Conservation (phyloP, 768 basidiomycete genomes). For the Trametes sanguinea region DNA sequence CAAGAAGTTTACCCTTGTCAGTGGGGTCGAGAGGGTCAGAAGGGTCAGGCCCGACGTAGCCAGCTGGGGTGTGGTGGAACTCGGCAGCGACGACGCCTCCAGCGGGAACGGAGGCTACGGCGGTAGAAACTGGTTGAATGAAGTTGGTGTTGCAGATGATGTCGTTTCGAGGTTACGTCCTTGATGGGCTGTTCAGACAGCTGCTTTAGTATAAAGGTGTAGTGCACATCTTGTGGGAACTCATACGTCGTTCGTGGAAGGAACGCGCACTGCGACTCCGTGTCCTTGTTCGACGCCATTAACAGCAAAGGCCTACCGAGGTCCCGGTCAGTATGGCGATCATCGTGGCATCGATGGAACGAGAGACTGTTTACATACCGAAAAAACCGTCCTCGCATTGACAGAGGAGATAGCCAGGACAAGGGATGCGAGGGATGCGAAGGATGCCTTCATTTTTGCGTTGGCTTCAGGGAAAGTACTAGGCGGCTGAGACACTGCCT, state of each 20-base stretch:
- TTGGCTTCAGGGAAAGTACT: not conserved
- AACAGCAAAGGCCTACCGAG: conserved; percentile 45
- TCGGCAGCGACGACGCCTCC: conserved; percentile 54
- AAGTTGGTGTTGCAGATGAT: conserved; percentile 63
- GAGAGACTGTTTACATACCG: conserved; percentile 9
- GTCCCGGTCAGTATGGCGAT: not conserved
- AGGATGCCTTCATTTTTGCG: conserved; percentile 21
- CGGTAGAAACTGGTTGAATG: conserved; percentile 45
- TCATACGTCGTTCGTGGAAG: conserved; percentile 48
- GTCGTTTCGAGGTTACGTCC: conserved; percentile 55
- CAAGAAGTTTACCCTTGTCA: conserved; percentile 48
- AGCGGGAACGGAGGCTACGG: conserved; percentile 51
- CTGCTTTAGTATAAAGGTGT: too few relatives aligned
- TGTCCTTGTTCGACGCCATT: conserved; percentile 53
- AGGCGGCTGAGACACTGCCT: not conserved
- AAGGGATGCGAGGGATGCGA: conserved; percentile 18
- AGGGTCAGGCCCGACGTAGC: conserved; percentile 49
- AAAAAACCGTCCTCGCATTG: conserved; percentile 33
- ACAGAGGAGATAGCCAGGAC: conserved; percentile 23
- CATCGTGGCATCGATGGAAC: not conserved
- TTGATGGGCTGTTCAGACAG: conserved; percentile 46
- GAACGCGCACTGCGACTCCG: conserved; percentile 46
- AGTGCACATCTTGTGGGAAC: too few relatives aligned
- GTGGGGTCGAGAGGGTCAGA: conserved; percentile 49
- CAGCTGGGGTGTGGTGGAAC: conserved; percentile 50